Evolutionary conservation across 805 yeast genomes (phyloP), one percentile per base, ranked within the genome.

Genomic region (Metschnikowia orientalis): DNA sequence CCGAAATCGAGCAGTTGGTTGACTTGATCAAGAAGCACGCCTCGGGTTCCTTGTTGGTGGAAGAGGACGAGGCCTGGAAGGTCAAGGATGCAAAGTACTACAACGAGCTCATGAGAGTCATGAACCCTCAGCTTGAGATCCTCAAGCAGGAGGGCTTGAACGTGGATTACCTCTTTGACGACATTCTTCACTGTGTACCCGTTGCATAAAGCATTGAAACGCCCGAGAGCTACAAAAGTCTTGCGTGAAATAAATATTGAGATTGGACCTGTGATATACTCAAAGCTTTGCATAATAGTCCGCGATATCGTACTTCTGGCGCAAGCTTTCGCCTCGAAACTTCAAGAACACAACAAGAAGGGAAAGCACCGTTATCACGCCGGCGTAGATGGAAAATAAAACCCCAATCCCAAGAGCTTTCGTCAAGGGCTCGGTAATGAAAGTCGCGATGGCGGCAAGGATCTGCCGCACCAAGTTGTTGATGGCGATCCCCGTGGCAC

Each of bases 401-500:
- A 82, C 76, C 0, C 95, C 95, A 2, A 73, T 61, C 0, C 87
- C 86, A 51, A 86, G 63, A 0, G 84, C 87, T 3, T 52, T 48
- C 11, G 80, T 60, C 49, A 83, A 62, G 0, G 95, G 94, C 25
- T 80, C 87, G 1, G 83, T 75, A 6, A 79, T 67, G 53, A 86
- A 87, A 2, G 88, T 77, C 8, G 86, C 89, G 2, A 69, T 66
- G 0, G 94, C 85, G 1, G 95, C 95, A 38, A 82, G 60, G 2
- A 76, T 60, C 67, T 78, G 82, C 46, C 95, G 68, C 12, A 81
- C 65, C 35, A 86, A 69, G 51, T 86, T 87, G 49, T 83, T 86
- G 31, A 87, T 55, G 0, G 95, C 95, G 30, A 86, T 84, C 1
- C 94, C 95, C 0, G 95, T 82, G 9, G 95, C 89, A 25, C 95